Conservation (phyloP, 768 basidiomycete genomes). For the Strobilomyces confusus region DNA sequence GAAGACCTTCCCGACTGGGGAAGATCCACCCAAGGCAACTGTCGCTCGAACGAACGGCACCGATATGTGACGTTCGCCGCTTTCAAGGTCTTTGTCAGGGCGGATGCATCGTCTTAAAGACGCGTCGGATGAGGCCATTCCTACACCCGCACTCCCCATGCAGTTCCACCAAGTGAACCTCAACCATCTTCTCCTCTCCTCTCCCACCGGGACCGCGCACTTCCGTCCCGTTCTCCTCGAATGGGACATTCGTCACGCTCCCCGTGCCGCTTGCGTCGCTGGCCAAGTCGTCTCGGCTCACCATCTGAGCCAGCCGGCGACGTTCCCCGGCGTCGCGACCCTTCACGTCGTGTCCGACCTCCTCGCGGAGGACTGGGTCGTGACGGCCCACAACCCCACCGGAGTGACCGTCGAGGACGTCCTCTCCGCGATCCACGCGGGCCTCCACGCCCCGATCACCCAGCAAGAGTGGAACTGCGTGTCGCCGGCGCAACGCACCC, state of each 20-base stretch:
- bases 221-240: slow-evolving; percentile 26
- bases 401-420: slow-evolving; percentile 54
- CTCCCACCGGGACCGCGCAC: slow-evolving; percentile 10
- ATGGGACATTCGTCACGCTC: slow-evolving; percentile 51
- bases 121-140: not conserved
- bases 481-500: slow-evolving; percentile 38
- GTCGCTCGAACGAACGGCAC: slow-evolving; percentile 4
- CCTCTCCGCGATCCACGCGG: slow-evolving; percentile 41
- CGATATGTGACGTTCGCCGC: not conserved
- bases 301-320: slow-evolving; percentile 41
- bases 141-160: slow-evolving; percentile 10
- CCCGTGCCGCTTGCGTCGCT: slow-evolving; percentile 22
- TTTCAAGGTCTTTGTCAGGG: not conserved
- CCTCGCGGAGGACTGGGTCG: slow-evolving; percentile 41
- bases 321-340: slow-evolving; percentile 35
- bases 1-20: not conserved
- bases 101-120: slow-evolving; percentile 16
- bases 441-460: slow-evolving; percentile 36
- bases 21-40: slow-evolving; percentile 18
- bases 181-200: slow-evolving; percentile 15
- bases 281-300: slow-evolving; percentile 3
- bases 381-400: slow-evolving; percentile 36
- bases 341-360: slow-evolving; percentile 46
- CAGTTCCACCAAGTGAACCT: slow-evolving; percentile 14
- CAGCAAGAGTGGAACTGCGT: slow-evolving; percentile 42